phyloP scores from a whole-genome alignment of 257 asterid species.

The Nicotiana attenuata region DNA sequence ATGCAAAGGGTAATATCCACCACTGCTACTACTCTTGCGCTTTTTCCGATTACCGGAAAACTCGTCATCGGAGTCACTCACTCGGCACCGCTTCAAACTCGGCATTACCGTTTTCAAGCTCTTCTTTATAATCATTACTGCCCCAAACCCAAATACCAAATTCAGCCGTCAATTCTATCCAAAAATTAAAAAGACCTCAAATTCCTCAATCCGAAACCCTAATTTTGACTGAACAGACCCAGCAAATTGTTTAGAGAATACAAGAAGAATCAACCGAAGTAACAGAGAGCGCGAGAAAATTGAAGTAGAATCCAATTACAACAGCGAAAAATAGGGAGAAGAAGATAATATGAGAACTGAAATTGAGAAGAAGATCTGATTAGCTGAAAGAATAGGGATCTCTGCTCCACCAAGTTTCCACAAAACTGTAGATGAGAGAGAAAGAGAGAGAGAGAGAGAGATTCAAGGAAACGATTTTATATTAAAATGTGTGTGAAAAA shows the following conservation, averaged over 20 bases:
- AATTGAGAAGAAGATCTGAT: conserved; percentile 18
- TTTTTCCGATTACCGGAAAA: conserved; percentile 59
- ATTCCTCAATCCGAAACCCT: conserved; percentile 27
- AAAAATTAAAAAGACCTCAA: conserved; percentile 30
- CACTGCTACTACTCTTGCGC: conserved; percentile 35
- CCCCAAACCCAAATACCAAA: conserved; percentile 5
- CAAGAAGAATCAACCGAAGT: background rate
- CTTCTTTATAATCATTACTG: conserved; percentile 79
- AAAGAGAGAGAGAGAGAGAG: conserved; percentile 12
- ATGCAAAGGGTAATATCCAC: conserved; percentile 56
- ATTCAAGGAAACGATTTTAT: conserved; percentile 15
- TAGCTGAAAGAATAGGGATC: conserved; percentile 57
- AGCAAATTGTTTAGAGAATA: background rate
- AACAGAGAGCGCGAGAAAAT: background rate
- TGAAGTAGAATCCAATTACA: background rate
- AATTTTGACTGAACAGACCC: background rate
- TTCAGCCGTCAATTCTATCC: conserved; percentile 10
- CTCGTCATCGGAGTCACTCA: conserved; percentile 57
- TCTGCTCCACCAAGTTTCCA: conserved; percentile 40
- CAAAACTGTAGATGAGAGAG: conserved; percentile 55
- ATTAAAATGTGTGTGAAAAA: background rate
- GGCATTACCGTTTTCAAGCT: conserved; percentile 97
- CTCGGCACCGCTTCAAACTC: conserved; percentile 76
- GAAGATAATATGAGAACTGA: background rate
- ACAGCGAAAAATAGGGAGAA: background rate